Evolutionary conservation across 805 yeast genomes (phyloP).

Genomic region (Millerozyma miso): DNA sequence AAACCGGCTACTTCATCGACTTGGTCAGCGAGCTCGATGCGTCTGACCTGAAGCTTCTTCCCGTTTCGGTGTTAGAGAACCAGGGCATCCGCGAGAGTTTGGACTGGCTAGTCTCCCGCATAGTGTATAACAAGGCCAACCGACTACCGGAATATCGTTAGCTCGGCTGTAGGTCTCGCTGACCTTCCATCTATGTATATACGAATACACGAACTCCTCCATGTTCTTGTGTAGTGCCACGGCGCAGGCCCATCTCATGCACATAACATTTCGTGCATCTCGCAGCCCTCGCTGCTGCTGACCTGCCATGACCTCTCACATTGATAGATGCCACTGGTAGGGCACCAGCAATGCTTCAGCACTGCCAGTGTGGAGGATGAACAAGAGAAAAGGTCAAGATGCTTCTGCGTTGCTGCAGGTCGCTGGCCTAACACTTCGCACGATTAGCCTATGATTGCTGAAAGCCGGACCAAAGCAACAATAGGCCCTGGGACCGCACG

Average conservation of each 20-base stretch:
- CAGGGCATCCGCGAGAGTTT: constrained; percentile 84
- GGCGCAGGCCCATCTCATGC: background rate
- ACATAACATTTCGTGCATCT: background rate
- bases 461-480: background rate
- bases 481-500: background rate
- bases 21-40: constrained; percentile 83
- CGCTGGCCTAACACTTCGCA: background rate
- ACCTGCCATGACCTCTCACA: no score
- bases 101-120: constrained; percentile 79
- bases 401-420: no score
- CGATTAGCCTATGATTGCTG: no score
- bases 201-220: background rate
- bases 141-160: constrained; percentile 54
- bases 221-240: no score
- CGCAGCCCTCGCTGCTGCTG: no score
- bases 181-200: background rate
- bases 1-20: constrained; percentile 76
- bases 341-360: no score
- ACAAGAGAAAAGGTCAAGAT: no score
- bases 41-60: constrained; percentile 83
- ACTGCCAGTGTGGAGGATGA: no score
- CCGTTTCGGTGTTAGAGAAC: constrained; percentile 79
- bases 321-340: no score
- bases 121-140: constrained; percentile 60
- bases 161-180: constrained; percentile 1